phyloP scores from a whole-genome alignment of 805 yeast species.

The Geotrichum ghanense region DNA sequence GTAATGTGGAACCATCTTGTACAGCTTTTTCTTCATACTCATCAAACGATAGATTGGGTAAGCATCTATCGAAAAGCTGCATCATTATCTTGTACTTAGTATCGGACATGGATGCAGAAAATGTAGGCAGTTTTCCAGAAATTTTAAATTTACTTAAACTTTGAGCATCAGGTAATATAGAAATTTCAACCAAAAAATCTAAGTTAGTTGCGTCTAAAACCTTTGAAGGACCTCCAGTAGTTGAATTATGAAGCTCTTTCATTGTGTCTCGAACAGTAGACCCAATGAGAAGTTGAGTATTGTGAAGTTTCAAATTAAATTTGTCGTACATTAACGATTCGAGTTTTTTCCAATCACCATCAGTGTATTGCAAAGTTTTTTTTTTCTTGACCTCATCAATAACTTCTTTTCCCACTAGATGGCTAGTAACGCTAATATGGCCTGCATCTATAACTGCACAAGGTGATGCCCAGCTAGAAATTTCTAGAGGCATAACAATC shows the following conservation, averaged over 20 bases:
- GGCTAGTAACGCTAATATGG: constrained; percentile 74
- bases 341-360: constrained; percentile 64
- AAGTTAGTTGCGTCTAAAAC: constrained; percentile 69
- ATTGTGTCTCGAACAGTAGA: constrained; percentile 69
- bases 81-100: constrained; percentile 82
- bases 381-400: constrained; percentile 54
- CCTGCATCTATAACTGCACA: constrained; percentile 94
- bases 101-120: constrained; percentile 68
- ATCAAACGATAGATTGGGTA: constrained; percentile 38
- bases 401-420: constrained; percentile 58
- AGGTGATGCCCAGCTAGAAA: constrained; percentile 69
- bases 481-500: constrained; percentile 74
- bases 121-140: constrained; percentile 64
- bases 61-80: constrained; percentile 57
- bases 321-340: constrained; percentile 82
- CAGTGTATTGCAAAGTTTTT: constrained; percentile 42
- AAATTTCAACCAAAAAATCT: constrained; percentile 64
- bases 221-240: constrained; percentile 35
- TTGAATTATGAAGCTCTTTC: constrained; percentile 45
- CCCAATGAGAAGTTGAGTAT: constrained; percentile 84
- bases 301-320: constrained; percentile 63
- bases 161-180: constrained; percentile 73
- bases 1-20: not conserved
- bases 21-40: constrained; percentile 4
- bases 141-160: constrained; percentile 62